Evolutionary conservation across 1,284 basidiomycete genomes (phyloP).

Genomic region (Chalciporus sp.): DNA sequence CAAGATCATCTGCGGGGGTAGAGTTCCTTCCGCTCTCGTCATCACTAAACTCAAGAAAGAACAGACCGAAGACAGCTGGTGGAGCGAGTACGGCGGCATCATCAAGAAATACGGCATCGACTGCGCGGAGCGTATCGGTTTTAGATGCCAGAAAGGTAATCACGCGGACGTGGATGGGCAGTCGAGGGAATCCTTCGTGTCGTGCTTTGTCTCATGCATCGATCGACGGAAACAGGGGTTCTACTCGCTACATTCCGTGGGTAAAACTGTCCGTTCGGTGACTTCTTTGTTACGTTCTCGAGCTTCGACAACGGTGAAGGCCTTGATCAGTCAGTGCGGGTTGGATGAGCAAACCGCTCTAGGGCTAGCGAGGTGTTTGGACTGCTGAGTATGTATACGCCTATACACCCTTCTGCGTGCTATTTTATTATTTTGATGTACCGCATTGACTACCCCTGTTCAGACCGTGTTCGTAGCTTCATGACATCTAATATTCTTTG

Average conservation of each 20-base stretch:
- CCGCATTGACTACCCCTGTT: neutral
- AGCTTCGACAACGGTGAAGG: constrained; percentile 9
- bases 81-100: constrained; percentile 26
- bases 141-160: constrained; percentile 15
- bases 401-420: neutral
- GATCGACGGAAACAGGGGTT: constrained; percentile 11
- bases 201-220: constrained; percentile 17
- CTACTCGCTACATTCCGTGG: constrained; percentile 7
- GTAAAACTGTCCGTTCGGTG: constrained; percentile 7
- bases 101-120: constrained; percentile 34
- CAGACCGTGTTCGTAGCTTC: neutral
- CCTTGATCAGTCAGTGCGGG: constrained; percentile 21
- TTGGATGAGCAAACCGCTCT: constrained; percentile 24
- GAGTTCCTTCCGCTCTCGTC: constrained; percentile 26
- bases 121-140: constrained; percentile 36
- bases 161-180: constrained; percentile 4
- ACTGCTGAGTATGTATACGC: neutral
- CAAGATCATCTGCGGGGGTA: constrained; percentile 28
- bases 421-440: neutral
- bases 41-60: constrained; percentile 29
- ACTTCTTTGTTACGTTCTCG: constrained; percentile 14
- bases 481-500: too few species aligned
- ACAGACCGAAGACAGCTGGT: constrained; percentile 36
- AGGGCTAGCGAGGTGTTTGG: constrained; percentile 23
- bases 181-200: constrained; percentile 20